A percentile compares a stretch with the other conserved stretches of the same genome.
Evolutionary conservation across 345 rosid species (phyloP).

Genomic region (Eucalyptus pumila): DNA sequence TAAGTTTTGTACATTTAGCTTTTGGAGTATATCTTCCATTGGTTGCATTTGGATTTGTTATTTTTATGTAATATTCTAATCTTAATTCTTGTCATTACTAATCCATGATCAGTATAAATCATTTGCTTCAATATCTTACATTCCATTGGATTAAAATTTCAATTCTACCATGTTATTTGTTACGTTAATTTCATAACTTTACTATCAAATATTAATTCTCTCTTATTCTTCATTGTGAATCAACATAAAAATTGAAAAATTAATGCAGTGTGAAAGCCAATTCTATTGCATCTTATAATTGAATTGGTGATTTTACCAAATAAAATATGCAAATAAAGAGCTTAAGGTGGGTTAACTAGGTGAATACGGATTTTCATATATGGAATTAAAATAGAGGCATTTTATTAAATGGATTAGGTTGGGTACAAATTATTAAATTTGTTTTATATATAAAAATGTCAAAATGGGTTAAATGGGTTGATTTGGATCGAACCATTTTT

Average conservation of each 20-base stretch:
- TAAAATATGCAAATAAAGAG: not conserved
- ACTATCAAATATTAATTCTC: not conserved
- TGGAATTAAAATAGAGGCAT: not conserved
- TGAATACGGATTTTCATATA: too few species aligned
- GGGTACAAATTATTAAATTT: too few species aligned
- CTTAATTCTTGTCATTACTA: not conserved
- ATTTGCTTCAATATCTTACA: not conserved
- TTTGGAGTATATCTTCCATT: not conserved
- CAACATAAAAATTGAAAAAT: not conserved
- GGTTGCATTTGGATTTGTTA: not conserved
- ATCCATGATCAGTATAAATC: not conserved
- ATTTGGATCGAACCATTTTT: not conserved
- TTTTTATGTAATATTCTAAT: not conserved
- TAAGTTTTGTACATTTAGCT: too few species aligned
- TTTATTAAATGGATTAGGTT: too few species aligned
- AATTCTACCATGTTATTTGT: not conserved
- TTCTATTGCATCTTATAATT: not conserved
- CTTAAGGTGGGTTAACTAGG: not conserved
- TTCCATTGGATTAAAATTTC: not conserved
- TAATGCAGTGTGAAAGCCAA: not conserved
- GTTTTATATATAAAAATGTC: not conserved
- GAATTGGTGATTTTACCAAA: not conserved
- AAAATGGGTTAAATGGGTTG: fast-evolving
- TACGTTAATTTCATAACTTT: not conserved
- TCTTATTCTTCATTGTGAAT: not conserved